Evolutionary conservation across 2,329 filamentous ascomycete species (phyloP), one percentile per base, ranked within the genome.

Genomic region (Aspergillus pseudonomiae): DNA sequence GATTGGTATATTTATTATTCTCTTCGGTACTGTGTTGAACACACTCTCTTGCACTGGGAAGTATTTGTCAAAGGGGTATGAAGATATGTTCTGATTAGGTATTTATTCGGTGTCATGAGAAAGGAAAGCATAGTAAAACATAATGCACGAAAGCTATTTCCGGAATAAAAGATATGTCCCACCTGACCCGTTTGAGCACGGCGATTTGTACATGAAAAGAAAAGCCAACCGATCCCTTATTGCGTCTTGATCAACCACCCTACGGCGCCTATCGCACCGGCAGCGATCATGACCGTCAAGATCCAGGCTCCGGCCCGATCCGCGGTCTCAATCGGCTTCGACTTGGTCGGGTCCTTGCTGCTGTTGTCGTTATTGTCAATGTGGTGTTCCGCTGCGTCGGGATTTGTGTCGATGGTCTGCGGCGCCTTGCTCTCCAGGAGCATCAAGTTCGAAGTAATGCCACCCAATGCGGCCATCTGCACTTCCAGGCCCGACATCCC

Each of bases 261-360:
- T 1, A 62, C 61, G 2, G 61, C 56, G 14, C 61, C 61, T 0
- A 57, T 57, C 19, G 57, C 36, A 2, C 55, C 56, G 14, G 48
- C 45, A 14, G 57, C 57, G 19, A 62, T 43, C 26, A 62, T 45
- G 2, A 62, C 48, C 0, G 61, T 62, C 28, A 62, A 24, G 24
- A 62, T 62, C 61, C 61, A 62, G 7, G 61, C 61, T 19, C 61
- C 61, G 14, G 61, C 61, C 6, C 56, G 46, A 21, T 62, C 61
- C 4, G 43, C 56, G 4, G 61, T 62, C 48, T 62, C 36, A 9
- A 62, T 62, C 14, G 61, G 61, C 50, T 48, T 26, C 32, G 50
- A 26, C 39, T 32, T 21, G 10, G 34, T 50, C 7, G 61, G 61
- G 32, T 55, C 52, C n/a, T 39, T 55, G 36, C 39, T 53, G 26